A percentile compares a stretch with the other conserved stretches of the same genome.
Conservation (phyloP, 1,284 basidiomycete species). For the Marasmius fiardii region DNA sequence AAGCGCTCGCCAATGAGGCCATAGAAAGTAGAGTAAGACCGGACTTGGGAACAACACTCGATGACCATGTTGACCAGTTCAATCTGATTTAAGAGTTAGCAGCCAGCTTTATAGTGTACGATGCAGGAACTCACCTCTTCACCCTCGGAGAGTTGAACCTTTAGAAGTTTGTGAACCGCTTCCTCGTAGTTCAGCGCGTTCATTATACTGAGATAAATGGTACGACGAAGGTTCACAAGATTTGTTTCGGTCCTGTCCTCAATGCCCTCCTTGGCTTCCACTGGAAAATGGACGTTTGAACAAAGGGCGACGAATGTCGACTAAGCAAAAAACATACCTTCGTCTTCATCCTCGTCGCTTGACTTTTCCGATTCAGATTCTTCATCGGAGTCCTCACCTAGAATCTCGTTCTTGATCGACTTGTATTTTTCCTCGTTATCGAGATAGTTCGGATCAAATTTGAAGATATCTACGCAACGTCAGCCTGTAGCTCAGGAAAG, state of each 20-base stretch:
- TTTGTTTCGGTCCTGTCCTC: constrained; percentile 96
- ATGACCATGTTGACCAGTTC: constrained; percentile 98
- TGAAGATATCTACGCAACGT: constrained; percentile 80
- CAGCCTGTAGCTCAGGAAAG: constrained; percentile 9
- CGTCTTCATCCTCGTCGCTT: constrained; percentile 51
- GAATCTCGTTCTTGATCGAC: constrained; percentile 89
- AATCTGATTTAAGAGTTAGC: constrained; percentile 47
- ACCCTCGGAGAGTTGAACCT: constrained; percentile 88
- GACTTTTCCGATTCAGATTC: constrained; percentile 58
- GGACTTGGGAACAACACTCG: constrained; percentile 99
- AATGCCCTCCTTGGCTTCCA: constrained; percentile 82
- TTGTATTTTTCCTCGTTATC: constrained; percentile 95
- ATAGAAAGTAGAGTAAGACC: constrained; percentile 95
- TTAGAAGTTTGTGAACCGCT: constrained; percentile 96
- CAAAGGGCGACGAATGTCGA: background rate
- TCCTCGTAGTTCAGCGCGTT: constrained; percentile 97
- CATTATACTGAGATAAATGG: constrained; percentile 99
- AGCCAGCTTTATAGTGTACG: constrained; percentile 5
- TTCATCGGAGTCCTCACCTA: constrained; percentile 85
- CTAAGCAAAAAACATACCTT: constrained; percentile 51
- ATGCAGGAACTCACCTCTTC: constrained; percentile 67
- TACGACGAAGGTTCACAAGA: constrained; percentile 89
- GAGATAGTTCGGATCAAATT: constrained; percentile 84
- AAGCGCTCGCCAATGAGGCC: constrained; percentile 95
- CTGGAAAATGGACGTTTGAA: constrained; percentile 33